These are phyloP conservation scores for Trametes punicea DNA, from an alignment of 768 basidiomycete genomes.

Conservation along the genomic window DNA sequence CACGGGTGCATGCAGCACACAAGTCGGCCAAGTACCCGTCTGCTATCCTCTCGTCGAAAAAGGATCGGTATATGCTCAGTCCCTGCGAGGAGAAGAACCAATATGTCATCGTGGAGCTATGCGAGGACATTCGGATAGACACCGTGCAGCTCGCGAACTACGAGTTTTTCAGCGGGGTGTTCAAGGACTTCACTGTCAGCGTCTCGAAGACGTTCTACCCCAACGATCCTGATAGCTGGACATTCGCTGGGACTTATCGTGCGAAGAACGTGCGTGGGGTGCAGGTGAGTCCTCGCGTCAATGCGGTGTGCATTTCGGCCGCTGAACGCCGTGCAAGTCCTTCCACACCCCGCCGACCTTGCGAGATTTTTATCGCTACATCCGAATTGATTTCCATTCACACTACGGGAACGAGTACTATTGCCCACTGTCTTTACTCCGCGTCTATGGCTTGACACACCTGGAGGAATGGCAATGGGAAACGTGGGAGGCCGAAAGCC, in stretches of 20 bases:
- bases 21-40: slow-evolving; percentile 76
- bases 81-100: slow-evolving; percentile 69
- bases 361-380: slow-evolving; percentile 86
- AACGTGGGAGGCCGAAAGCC: slow-evolving; percentile 71
- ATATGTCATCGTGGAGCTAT: slow-evolving; percentile 92
- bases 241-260: slow-evolving; percentile 71
- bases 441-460: slow-evolving; percentile 94
- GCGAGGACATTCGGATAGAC: slow-evolving; percentile 96
- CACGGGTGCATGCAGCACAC: slow-evolving; percentile 84
- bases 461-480: slow-evolving; percentile 97
- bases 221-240: slow-evolving; percentile 41
- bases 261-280: slow-evolving; percentile 92
- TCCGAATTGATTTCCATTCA: slow-evolving; percentile 90
- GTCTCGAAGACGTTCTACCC: slow-evolving; percentile 47
- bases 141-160: slow-evolving; percentile 95
- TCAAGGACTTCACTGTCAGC: slow-evolving; percentile 87
- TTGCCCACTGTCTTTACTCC: slow-evolving; percentile 88
- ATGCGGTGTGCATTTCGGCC: background rate
- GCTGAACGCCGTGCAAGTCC: slow-evolving; percentile 40
- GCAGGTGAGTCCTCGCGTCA: slow-evolving; percentile 55
- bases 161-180: slow-evolving; percentile 97
- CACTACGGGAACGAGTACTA: slow-evolving; percentile 96
- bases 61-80: slow-evolving; percentile 95
- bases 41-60: slow-evolving; percentile 83
- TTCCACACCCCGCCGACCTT: slow-evolving; percentile 75